phyloP scores from a whole-genome alignment of 257 asterid species.

The Petunia secreta region DNA sequence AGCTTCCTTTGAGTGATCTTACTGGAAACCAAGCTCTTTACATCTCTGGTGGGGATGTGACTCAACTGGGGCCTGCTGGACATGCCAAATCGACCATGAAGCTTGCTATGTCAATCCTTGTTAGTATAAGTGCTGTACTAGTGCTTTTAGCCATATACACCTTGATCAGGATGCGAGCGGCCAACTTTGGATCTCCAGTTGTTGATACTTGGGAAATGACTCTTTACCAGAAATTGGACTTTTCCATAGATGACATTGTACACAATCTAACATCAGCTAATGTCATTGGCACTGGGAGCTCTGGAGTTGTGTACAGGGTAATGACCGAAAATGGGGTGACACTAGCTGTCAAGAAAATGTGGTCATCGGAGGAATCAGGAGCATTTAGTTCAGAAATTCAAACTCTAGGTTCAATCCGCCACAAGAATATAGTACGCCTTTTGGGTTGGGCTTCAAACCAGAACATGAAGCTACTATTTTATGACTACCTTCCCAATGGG shows the following conservation, averaged over 20 bases:
- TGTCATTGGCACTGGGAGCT: constrained; percentile 96
- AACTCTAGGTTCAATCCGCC: constrained; percentile 86
- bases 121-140: constrained; percentile 71
- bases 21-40: constrained; percentile 69
- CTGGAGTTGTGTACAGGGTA: constrained; percentile 89
- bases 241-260: constrained; percentile 73
- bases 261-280: constrained; percentile 72
- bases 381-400: constrained; percentile 78
- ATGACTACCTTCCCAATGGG: constrained; percentile 91
- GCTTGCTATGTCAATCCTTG: constrained; percentile 85
- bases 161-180: constrained; percentile 49
- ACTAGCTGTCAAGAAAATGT: constrained; percentile 90
- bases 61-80: constrained; percentile 53
- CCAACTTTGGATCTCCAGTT: constrained; percentile 44
- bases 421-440: constrained; percentile 88
- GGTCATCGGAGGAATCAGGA: constrained; percentile 85
- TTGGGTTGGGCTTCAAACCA: constrained; percentile 90
- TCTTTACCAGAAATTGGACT: constrained; percentile 81
- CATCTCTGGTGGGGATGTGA: constrained; percentile 56
- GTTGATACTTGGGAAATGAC: constrained; percentile 79
- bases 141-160: constrained; percentile 71
- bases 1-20: constrained; percentile 67
- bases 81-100: constrained; percentile 60
- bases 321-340: constrained; percentile 65
- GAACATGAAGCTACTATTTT: constrained; percentile 74